phyloP scores from a whole-genome alignment of 495 filamentous ascomycete species.

The Amphirosellinia nigrospora region DNA sequence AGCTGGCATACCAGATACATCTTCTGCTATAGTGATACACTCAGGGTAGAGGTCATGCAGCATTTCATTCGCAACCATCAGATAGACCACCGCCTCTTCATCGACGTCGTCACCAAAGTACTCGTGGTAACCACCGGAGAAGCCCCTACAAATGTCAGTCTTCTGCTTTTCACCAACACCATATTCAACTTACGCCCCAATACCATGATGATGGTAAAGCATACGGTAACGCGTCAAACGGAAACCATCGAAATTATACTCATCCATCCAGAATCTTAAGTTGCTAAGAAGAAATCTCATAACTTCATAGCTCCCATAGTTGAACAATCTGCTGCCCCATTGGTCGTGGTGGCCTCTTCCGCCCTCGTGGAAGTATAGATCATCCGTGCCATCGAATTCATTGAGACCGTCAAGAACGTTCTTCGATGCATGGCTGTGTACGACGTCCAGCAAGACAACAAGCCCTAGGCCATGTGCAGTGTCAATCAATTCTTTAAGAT shows the following conservation, averaged over 20 bases:
- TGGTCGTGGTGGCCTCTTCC: conserved; percentile 82
- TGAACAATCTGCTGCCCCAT: conserved; percentile 97
- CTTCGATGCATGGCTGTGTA: conserved; percentile 97
- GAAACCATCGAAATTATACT: conserved; percentile 96
- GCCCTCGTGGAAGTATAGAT: conserved; percentile 93
- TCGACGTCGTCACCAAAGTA: conserved; percentile 95
- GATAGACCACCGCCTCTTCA: conserved; percentile 92
- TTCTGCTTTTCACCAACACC: not conserved
- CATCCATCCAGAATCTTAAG: conserved; percentile 98
- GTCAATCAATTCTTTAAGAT: conserved; percentile 95
- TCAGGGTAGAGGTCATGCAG: conserved; percentile 87
- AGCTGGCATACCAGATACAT: conserved; percentile 97
- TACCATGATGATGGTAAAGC: conserved; percentile 94
- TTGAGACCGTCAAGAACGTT: conserved; percentile 95
- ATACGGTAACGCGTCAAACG: conserved; percentile 96
- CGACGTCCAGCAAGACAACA: conserved; percentile 92
- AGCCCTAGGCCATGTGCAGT: conserved; percentile 91
- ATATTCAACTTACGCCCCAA: conserved; percentile 83
- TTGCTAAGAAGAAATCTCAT: conserved; percentile 93
- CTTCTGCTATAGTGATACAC: conserved; percentile 89
- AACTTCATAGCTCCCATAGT: conserved; percentile 95
- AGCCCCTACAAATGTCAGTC: conserved; percentile 66
- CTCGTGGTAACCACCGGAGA: conserved; percentile 97
- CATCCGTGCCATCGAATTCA: conserved; percentile 91
- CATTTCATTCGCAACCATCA: conserved; percentile 97